phyloP scores from a whole-genome alignment of 805 yeast species.

The Phaffomyces antillensis region DNA sequence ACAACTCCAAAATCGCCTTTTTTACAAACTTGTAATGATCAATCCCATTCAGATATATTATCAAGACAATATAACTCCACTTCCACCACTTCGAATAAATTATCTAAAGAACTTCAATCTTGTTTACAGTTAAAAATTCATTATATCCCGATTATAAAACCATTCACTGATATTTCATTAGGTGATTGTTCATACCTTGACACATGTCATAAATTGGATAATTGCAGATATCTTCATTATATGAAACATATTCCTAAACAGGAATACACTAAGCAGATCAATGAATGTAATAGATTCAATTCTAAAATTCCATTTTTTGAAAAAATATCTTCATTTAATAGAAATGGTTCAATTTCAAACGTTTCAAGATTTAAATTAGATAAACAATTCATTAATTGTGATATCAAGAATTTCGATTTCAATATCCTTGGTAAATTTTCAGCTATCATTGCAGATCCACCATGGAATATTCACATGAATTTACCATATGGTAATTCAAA shows the following conservation, averaged over 20 bases:
- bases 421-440: slow-evolving; percentile 69
- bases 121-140: slow-evolving; percentile 32
- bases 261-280: slow-evolving; percentile 17
- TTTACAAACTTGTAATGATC: slow-evolving; percentile 42
- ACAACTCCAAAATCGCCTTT: slow-evolving; percentile 38
- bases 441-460: slow-evolving; percentile 75
- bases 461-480: slow-evolving; percentile 95
- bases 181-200: slow-evolving; percentile 95
- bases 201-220: slow-evolving; percentile 80
- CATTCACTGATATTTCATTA: slow-evolving; percentile 58
- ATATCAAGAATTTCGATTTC: slow-evolving; percentile 69
- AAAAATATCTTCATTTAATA: slow-evolving; percentile 20
- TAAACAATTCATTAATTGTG: slow-evolving; percentile 85
- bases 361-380: slow-evolving; percentile 34
- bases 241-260: slow-evolving; percentile 33
- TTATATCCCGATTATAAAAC: slow-evolving; percentile 46
- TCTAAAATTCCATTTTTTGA: slow-evolving; percentile 15
- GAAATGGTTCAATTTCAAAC: slow-evolving; percentile 29
- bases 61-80: slow-evolving; percentile 17
- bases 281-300: slow-evolving; percentile 20
- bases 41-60: slow-evolving; percentile 12
- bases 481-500: slow-evolving; percentile 71
- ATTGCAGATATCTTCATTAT: slow-evolving; percentile 81
- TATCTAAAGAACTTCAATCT: slow-evolving; percentile 19
- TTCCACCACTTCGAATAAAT: slow-evolving; percentile 15